Base-by-base conservation (phyloP, 768 basidiomycete genomes). In the Russula emetica region DNA sequence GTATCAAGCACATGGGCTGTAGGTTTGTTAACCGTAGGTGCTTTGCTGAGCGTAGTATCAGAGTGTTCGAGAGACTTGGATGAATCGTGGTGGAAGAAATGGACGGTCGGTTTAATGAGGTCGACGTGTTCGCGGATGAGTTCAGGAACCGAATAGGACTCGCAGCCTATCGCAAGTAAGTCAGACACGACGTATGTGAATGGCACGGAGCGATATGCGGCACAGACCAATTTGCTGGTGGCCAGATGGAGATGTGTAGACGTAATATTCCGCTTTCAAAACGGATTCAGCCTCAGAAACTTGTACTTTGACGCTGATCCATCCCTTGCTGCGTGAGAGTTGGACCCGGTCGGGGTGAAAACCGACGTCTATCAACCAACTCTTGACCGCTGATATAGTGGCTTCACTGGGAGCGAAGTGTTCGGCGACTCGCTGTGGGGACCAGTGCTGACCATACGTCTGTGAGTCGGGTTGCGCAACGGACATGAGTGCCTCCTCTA, bases 371-470 rank as follows among this genome's bases (percentile, higher is more conserved):
- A 71, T 49, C 20, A 82, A 70, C 81, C 81, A 82, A 20, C 61
- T 63, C 36, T 69, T 72, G n/a, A 81, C 80, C 4, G 71, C 63
- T 2, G 72, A 70, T 14, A 80, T 67, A 0, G 78, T 75, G 44
- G 75, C 72, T 26, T 67, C 54, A 55, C 72, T 74, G 0, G 81
- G 81, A 0, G 78, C 75, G 56, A 82, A 82, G 53, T 69, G 74
- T n/a, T 76, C 71, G 24, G 75, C 76, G 55, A 82, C 71, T 30
- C 74, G 64, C 24, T 66, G 68, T 1, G 80, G 70, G 1, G 77
- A 72, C 78, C 79, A 80, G 60, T 82, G 82, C 36, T 78, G 73
- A 1, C 80, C 81, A 52, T 80, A 82, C 59, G 70, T 74, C 18
- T 74, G 70, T 9, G 81, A 82, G 18, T 71, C 66, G 7, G 81